Evolutionary conservation across 352 stramenopile species (phyloP).

Genomic region (Phytophthora ohioensis): DNA sequence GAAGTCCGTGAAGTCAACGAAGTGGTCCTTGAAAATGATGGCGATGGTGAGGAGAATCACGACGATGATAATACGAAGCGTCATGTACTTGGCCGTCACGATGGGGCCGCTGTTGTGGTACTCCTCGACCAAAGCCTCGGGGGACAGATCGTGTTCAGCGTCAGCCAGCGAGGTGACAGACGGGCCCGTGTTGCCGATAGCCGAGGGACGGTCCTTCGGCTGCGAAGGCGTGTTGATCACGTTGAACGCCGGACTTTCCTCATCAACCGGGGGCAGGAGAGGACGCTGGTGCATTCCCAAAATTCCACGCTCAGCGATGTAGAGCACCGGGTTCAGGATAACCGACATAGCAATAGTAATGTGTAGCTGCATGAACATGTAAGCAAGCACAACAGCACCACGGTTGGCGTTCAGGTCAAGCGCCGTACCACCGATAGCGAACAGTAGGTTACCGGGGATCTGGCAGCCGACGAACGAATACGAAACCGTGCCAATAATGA

Average conservation of each 20-base stretch:
- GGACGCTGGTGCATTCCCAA: constrained; percentile 70
- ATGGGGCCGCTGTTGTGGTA: constrained; percentile 51
- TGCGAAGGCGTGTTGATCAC: constrained; percentile 35
- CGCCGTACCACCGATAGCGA: constrained; percentile 56
- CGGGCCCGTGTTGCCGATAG: constrained; percentile 15
- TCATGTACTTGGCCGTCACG: constrained; percentile 55
- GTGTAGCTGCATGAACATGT: constrained; percentile 73
- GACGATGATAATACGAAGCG: constrained; percentile 49
- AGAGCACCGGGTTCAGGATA: constrained; percentile 66
- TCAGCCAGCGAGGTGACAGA: constrained; percentile 46
- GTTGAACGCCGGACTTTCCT: constrained; percentile 45
- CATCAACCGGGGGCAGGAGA: constrained; percentile 30
- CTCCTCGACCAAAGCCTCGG: constrained; percentile 42
- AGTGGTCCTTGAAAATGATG: constrained; percentile 72
- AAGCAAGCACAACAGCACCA: constrained; percentile 61
- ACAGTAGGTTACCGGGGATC: constrained; percentile 69
- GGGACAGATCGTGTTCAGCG: constrained; percentile 45
- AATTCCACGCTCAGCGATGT: constrained; percentile 63
- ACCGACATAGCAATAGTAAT: constrained; percentile 70
- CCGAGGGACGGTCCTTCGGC: constrained; percentile 24
- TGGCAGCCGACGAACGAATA: constrained; percentile 67
- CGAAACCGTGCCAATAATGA: constrained; percentile 54
- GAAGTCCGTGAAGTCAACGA: constrained; percentile 77
- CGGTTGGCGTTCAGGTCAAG: constrained; percentile 56
- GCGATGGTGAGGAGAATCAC: constrained; percentile 56